Evolutionary conservation across 441 rosid genomes (phyloP), one percentile per base, ranked within the genome.

Genomic region (Melastoma candidum): DNA sequence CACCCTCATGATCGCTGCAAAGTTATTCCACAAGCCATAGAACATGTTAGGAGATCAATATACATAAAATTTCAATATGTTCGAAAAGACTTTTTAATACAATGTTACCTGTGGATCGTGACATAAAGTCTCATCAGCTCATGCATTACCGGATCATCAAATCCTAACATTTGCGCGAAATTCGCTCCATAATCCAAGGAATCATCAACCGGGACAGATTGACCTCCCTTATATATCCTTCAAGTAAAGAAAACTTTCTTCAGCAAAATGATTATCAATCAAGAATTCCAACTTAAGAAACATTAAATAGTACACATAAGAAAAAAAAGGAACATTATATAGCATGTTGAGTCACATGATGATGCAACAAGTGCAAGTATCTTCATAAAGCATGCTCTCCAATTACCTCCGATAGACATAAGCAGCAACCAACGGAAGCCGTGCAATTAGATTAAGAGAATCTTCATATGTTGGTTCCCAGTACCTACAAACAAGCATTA

Each of bases 51-150:
- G 9, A 55, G 47, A 11, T 56, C 49, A 51, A 7, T 36, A 9
- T 36, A 36, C 41, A 36, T 2, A 36, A 4, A 4, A 36, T 3
- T 36, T 36, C 41, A 4, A 6, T 4, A 2, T 36, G 41, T 17
- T 36, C 41, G 6, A 36, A 36, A 36, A 9, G 7, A 3, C 6
- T 4, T 36, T 36, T 36, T 3, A 36, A 36, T 36, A 36, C 6
- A 36, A 36, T 4, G 41, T 6, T 53, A 92, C 98, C 83, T 88
- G 66, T 93, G 98, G 64, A 93, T 81, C 55, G 97, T 93, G 62
- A 93, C 79, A 67, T 89, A 93, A 63, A 93, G 97, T 78, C 99
- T 86, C 99, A 89, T 89, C 62, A 86, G 97, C 78, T 93, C 99
- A 59, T 77, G 95, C 95, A 93, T 89, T 71, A 81, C 71, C 6